Base-by-base conservation (phyloP, 2,329 filamentous ascomycete genomes). In the Arthrobotrys musiformis region DNA sequence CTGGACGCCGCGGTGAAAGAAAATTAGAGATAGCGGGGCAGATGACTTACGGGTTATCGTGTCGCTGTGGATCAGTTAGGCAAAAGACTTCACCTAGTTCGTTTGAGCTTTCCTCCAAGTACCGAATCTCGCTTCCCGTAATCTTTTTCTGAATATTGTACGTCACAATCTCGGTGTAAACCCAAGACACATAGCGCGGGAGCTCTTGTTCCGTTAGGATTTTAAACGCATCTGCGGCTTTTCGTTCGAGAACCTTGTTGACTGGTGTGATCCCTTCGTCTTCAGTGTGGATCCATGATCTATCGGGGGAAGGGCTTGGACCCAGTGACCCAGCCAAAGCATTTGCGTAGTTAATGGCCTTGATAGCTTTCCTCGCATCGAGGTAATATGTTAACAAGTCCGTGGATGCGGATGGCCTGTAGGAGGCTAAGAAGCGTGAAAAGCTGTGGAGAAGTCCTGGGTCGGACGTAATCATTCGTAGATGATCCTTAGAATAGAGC, bases 1-100 rank as follows among this genome's bases (percentile, higher is more conserved):
- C 26, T 11, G 46, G 6, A n/a, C 7, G 11, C 35, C 11, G 5
- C 11, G 35, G 35, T n/a, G 11, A 40, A 19, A 44, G 26, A 19
- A 44, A 19, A n/a, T n/a, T 26, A 11, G 13, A 30, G n/a, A 42
- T 37, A 54, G 42, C 4, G 30, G 22, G 7, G 42, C 2, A 15
- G 22, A 3, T 24, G 15, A 66, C 69, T 40, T 50, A 76, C 70
- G 70, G 92, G 81, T 93, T 93, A 78, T 93, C 92, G 1, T 87
- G 85, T 70, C 91, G 85, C 0, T 90, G 91, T 7, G 92, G 91
- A 82, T 94, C 92, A 0, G 90, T 92, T 67, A 93, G 82, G 81
- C 91, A 93, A 80, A 93, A 93, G 0, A 92, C 91, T 81, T 93
- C 91, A 0, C 91, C 91, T 73, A 93, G 82, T 0, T 91, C 91